phyloP scores from a whole-genome alignment of 73 alveolate species.

The Symbiodinium natans region DNA sequence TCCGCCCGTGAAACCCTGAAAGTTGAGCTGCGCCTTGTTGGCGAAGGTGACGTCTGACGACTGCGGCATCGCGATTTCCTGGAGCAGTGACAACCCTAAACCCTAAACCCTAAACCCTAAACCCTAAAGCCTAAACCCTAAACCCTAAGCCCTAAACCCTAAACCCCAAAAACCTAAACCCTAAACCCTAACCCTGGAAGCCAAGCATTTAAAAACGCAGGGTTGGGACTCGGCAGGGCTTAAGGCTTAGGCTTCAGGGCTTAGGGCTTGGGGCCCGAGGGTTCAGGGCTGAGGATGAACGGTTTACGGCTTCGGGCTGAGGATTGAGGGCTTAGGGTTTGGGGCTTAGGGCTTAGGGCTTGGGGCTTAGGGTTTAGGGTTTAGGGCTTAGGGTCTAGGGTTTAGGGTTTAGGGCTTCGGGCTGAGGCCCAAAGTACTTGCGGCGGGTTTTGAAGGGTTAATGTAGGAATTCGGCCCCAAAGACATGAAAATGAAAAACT shows the following conservation, averaged over 20 bases:
- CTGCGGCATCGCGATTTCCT: constrained; percentile 87
- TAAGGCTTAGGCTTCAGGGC: background rate
- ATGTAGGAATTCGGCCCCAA: too few species aligned
- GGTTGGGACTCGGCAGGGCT: background rate
- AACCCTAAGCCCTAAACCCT: background rate
- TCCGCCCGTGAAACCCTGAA: too few species aligned
- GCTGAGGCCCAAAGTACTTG: background rate
- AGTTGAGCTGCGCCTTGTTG: constrained; percentile 77
- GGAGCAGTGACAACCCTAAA: background rate
- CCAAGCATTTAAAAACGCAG: background rate
- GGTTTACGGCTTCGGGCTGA: background rate
- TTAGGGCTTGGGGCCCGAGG: background rate
- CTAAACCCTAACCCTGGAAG: background rate
- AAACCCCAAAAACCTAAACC: background rate
- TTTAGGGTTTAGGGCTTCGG: too few species aligned
- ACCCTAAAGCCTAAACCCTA: background rate
- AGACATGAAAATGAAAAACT: too few species aligned
- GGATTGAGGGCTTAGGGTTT: too few species aligned
- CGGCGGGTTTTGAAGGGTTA: too few species aligned
- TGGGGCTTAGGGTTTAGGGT: background rate
- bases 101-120: too few species aligned
- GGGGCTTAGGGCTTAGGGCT: background rate
- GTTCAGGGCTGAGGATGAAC: background rate
- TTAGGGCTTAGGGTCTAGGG: too few species aligned
- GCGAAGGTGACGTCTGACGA: constrained; percentile 58